These are phyloP conservation scores for Auxenochlorella pyrenoidosa DNA, from an alignment of 139 green algal genomes.

Conservation along the genomic window DNA sequence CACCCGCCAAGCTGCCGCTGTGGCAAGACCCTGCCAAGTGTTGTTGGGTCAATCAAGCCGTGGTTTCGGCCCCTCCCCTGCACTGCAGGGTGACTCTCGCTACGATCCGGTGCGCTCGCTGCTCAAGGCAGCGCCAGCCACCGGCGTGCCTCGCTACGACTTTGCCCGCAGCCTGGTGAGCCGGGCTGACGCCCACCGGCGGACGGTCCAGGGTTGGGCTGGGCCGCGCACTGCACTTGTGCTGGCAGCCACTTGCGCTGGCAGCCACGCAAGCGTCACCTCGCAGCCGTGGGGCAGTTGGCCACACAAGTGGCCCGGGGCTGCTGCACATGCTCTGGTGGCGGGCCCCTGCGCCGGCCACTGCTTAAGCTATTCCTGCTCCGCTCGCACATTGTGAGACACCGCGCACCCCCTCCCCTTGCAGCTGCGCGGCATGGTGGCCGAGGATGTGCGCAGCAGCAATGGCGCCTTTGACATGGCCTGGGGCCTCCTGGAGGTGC, in stretches of 20 bases:
- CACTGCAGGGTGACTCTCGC: conserved; percentile 4
- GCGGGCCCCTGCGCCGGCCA: no score
- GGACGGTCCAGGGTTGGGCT: no score
- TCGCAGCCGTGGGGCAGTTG: no score
- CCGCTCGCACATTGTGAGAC: no score
- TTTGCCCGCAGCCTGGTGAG: conserved; percentile 37
- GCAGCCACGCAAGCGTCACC: no score
- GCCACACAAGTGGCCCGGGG: no score
- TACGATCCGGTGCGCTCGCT: conserved; percentile 30
- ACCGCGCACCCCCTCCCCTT: no score
- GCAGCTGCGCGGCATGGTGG: conserved; percentile 30
- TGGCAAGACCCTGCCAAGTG: not conserved
- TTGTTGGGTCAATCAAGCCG: no score
- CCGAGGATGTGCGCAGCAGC: not conserved
- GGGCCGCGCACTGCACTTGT: not conserved
- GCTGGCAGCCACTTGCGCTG: not conserved
- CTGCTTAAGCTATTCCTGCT: no score
- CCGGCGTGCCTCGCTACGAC: conserved; percentile 33
- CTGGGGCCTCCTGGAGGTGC: not conserved
- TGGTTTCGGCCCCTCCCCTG: no score
- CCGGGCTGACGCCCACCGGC: no score
- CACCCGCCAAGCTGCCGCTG: not conserved
- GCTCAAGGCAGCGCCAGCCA: conserved; percentile 1
- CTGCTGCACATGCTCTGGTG: no score
- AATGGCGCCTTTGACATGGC: conserved; percentile 24